phyloP scores from a whole-genome alignment of 306 rosid genomes.

The Vicia sativa region DNA sequence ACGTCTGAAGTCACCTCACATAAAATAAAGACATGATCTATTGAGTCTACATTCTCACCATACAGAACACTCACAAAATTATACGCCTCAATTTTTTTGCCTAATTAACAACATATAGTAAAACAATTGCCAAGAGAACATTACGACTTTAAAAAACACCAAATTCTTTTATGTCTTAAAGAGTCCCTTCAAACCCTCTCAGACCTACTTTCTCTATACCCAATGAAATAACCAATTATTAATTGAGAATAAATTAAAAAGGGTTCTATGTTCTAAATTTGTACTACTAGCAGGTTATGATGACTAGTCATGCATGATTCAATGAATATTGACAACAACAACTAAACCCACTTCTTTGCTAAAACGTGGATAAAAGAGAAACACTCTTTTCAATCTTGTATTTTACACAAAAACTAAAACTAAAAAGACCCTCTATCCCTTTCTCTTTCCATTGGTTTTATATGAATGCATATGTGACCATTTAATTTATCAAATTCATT shows the following conservation, averaged over 20 bases:
- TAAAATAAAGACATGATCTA: too few species aligned
- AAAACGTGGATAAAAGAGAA: constrained; percentile 29
- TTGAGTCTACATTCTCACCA: too few species aligned
- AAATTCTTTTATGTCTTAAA: too few species aligned
- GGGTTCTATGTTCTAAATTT: not conserved
- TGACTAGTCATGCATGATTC: constrained; percentile 3
- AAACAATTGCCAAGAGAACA: too few species aligned
- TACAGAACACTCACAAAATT: too few species aligned
- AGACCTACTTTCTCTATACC: too few species aligned
- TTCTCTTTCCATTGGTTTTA: constrained; percentile 6
- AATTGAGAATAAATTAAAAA: not conserved
- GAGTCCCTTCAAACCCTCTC: too few species aligned
- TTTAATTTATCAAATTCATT: constrained; percentile 40
- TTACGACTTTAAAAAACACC: too few species aligned
- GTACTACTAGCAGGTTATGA: not conserved
- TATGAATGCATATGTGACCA: constrained; percentile 32
- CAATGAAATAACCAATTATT: too few species aligned
- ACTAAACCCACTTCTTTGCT: not conserved
- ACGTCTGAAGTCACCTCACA: too few species aligned
- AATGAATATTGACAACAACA: constrained; percentile 6
- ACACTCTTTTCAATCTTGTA: constrained; percentile 28
- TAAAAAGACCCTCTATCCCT: not conserved
- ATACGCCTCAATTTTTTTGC: too few species aligned
- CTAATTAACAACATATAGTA: too few species aligned
- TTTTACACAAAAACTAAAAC: constrained; percentile 9